Evolutionary conservation across 1,139 yeast species (phyloP), one percentile per base, ranked within the genome.

Genomic region (Nakaseomyces delphensis): DNA sequence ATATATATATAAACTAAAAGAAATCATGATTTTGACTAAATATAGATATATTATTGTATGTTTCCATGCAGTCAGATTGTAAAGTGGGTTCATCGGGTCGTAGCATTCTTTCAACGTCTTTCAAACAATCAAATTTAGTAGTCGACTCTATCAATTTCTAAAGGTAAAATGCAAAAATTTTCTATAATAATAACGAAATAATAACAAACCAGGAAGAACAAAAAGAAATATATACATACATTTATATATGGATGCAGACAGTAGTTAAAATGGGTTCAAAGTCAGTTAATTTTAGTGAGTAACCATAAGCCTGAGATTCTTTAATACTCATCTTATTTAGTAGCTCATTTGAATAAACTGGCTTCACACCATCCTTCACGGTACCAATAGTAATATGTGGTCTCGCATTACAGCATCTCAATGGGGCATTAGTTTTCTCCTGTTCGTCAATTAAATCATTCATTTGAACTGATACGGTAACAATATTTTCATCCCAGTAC

Each of bases 301-400:
- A 46, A 8, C 51, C 43, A 10, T 48, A 49, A 16, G 46, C 47
- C 14, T 40, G 13, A 10, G 33, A 33, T 24, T 8, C 37, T 7
- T 33, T 39, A 7, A 11, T 29, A 16, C 20, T 32, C 20, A 28
- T 48, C 42, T 31, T 49, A n/a, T 43, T 33, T 32, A 60, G 57
- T n/a, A 78, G 54, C 1, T 49, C 52, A 44, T 76, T 74, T 1
- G 82, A 70, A 44, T 73, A 72, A 20, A 63, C 57, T 0, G 95
- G 79, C 43, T 64, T 68, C 4, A 75, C 68, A 0, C 68, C 68
- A 0, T 66, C 63, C 3, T 66, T 55, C 3, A 67, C 60, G 0
- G 86, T 75, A 0, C 93, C 96, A 7, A 89, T 56, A 0, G 98
- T 89, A 24, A 89, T 74, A 59, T 91, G 98, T 0, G 82, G 71